These are phyloP conservation scores for Sindora glabra DNA, from an alignment of 306 rosid genomes.

Conservation along the genomic window DNA sequence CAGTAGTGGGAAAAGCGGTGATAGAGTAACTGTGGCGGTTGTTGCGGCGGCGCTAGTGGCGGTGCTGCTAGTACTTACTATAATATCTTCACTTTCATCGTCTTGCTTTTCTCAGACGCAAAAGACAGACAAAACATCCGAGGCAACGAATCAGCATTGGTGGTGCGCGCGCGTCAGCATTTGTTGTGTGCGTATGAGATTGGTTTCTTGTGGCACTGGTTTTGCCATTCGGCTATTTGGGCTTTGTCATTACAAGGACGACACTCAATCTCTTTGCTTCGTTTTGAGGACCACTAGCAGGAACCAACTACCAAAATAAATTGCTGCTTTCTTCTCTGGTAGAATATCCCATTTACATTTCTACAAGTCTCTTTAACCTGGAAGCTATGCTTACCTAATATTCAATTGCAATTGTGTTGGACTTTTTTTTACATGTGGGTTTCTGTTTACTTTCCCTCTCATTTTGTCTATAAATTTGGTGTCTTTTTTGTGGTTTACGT, in stretches of 20 bases:
- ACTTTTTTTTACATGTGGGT: not conserved
- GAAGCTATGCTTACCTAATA: too few relatives aligned
- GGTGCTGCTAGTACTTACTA: too few relatives aligned
- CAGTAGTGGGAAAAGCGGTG: not conserved
- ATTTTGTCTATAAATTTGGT: not conserved
- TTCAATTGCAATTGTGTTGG: too few relatives aligned
- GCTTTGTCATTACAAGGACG: not conserved
- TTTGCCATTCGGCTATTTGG: not conserved
- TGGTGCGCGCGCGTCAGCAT: not conserved
- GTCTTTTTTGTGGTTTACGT: not conserved
- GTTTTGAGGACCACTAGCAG: conserved; percentile 18
- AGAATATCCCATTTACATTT: conserved; percentile 31
- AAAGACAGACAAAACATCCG: not conserved
- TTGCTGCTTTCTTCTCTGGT: conserved; percentile 31
- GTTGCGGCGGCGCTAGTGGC: not conserved
- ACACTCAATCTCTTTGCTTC: conserved; percentile 70
- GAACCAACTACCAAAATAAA: conserved; percentile 11
- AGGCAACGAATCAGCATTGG: not conserved
- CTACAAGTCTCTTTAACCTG: conserved; percentile 17
- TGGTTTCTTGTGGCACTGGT: not conserved
- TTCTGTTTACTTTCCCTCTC: not conserved
- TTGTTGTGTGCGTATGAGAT: not conserved
- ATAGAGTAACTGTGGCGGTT: not conserved
- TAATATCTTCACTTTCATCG: not conserved
- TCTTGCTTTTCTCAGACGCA: not conserved